These are phyloP conservation scores for Sporothrix variecibatus DNA, from an alignment of 2,329 filamentous ascomycete species.

Conservation along the genomic window DNA sequence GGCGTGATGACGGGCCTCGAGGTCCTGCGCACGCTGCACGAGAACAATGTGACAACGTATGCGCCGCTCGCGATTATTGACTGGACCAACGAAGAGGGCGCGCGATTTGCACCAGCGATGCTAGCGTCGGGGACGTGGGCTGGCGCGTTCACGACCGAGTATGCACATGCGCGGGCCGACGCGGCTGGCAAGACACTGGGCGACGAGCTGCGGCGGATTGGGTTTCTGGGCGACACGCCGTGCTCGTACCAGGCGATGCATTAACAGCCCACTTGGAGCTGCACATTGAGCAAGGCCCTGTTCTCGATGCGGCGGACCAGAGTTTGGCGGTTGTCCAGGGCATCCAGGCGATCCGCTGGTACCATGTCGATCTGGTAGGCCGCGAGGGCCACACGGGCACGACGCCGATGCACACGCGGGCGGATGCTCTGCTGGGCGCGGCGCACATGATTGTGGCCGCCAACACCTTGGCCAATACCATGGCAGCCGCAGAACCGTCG, in stretches of 20 bases:
- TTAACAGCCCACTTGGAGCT: slow-evolving; percentile 80
- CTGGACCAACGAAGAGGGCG: slow-evolving; percentile 83
- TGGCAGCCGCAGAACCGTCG: no score
- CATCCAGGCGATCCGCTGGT: slow-evolving; percentile 76
- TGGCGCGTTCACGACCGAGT: slow-evolving; percentile 61
- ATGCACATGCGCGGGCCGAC: slow-evolving; percentile 62
- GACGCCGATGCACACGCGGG: slow-evolving; percentile 52
- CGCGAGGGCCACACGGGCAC: slow-evolving; percentile 75
- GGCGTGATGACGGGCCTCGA: slow-evolving; percentile 74
- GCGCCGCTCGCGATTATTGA: slow-evolving; percentile 75
- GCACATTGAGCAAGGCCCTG: slow-evolving; percentile 82
- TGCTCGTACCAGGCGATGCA: slow-evolving; percentile 60
- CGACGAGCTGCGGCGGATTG: slow-evolving; percentile 69
- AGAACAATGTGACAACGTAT: slow-evolving; percentile 67
- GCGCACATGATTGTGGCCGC: slow-evolving; percentile 66
- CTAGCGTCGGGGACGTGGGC: slow-evolving; percentile 76
- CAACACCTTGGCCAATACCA: no score
- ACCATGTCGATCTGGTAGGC: slow-evolving; percentile 65
- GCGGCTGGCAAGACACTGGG: slow-evolving; percentile 66
- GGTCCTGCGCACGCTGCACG: slow-evolving; percentile 67
- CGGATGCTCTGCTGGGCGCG: slow-evolving; percentile 45
- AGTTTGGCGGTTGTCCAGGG: slow-evolving; percentile 72
- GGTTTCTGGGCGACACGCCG: slow-evolving; percentile 63
- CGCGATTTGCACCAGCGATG: slow-evolving; percentile 76
- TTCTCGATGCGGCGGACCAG: slow-evolving; percentile 70